Conservation (phyloP, 2,329 filamentous ascomycete genomes). For the Penicillium hordei region DNA sequence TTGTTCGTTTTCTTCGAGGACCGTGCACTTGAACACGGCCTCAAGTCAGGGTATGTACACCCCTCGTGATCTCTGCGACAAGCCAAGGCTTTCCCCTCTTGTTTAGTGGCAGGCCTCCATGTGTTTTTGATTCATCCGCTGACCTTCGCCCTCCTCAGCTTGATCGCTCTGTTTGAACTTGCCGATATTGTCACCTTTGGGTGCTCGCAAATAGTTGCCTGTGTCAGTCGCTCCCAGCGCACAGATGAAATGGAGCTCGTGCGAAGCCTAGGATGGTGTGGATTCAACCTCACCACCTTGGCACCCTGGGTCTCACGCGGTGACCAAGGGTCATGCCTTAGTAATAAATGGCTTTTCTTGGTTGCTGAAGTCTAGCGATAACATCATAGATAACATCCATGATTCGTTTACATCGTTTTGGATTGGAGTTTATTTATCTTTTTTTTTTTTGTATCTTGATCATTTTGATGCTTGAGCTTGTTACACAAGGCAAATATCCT, state of each 20-base stretch:
- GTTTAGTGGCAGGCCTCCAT: neutral
- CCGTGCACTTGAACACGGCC: conserved; percentile 68
- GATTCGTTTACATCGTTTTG: neutral
- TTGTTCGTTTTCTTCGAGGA: conserved; percentile 88
- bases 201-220: conserved; percentile 76
- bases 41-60: conserved; percentile 78
- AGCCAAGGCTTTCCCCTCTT: neutral
- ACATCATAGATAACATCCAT: neutral
- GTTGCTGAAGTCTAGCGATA: conserved; percentile 73
- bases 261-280: conserved; percentile 88
- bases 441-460: neutral
- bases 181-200: conserved; percentile 69
- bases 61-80: neutral
- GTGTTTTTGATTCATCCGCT: neutral
- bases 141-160: conserved; percentile 48
- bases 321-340: conserved; percentile 62
- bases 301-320: conserved; percentile 65
- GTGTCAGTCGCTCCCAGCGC: conserved; percentile 71
- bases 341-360: conserved; percentile 80
- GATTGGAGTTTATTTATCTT: neutral
- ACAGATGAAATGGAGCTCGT: conserved; percentile 63
- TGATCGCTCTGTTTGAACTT: conserved; percentile 88
- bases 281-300: conserved; percentile 79
- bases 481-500: neutral
- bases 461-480: neutral